phyloP scores from a whole-genome alignment of 371 early-diverging fungal genomes.

The Enterospora canceri region DNA sequence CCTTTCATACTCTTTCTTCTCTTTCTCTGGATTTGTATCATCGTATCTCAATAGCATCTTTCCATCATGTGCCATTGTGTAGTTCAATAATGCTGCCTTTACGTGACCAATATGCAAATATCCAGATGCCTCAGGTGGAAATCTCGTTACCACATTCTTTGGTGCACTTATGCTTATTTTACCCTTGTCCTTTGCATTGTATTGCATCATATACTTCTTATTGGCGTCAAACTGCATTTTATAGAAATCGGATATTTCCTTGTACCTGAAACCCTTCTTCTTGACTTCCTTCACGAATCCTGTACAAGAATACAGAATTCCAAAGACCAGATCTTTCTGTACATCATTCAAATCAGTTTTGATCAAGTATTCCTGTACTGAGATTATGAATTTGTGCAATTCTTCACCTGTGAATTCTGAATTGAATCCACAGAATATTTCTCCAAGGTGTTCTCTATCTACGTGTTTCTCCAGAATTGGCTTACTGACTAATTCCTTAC shows the following conservation, averaged over 20 bases:
- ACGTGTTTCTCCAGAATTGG: conserved; percentile 15
- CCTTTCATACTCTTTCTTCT: conserved; percentile 61
- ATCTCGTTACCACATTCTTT: conserved; percentile 64
- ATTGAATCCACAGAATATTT: conserved; percentile 1
- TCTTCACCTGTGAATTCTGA: conserved; percentile 14
- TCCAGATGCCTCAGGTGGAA: conserved; percentile 94
- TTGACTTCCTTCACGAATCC: conserved; percentile 15
- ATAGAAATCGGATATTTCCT: conserved; percentile 33
- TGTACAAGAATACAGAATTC: conserved; percentile 26
- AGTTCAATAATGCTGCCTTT: conserved; percentile 92
- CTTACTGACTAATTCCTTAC: neutral
- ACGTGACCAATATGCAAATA: conserved; percentile 96
- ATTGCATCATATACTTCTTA: conserved; percentile 38
- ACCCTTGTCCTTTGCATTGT: conserved; percentile 45
- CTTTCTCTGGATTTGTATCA: conserved; percentile 97
- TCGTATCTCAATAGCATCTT: conserved; percentile 90
- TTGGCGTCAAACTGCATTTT: conserved; percentile 16
- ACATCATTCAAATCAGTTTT: conserved; percentile 1
- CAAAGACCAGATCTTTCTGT: conserved; percentile 37
- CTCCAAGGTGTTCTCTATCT: neutral
- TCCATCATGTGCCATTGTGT: conserved; percentile 81
- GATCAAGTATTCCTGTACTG: neutral
- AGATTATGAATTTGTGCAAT: conserved; percentile 1
- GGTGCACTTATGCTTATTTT: conserved; percentile 22
- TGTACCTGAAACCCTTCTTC: conserved; percentile 21